These are phyloP conservation scores for Rhizopogon vesiculosus DNA, from an alignment of 768 basidiomycete species.

Conservation along the genomic window DNA sequence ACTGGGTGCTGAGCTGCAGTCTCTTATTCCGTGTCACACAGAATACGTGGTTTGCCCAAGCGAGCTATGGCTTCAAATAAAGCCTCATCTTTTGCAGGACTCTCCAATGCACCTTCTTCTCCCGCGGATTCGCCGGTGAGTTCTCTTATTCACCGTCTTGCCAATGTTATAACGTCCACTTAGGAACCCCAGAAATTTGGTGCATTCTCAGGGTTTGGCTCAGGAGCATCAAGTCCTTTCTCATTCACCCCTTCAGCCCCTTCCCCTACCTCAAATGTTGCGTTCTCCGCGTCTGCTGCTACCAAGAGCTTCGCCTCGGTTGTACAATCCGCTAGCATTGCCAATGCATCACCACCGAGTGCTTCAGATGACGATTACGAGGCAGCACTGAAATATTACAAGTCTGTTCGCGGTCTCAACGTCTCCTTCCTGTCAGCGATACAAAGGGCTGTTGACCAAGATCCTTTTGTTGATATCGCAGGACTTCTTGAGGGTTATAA, in stretches of 20 bases:
- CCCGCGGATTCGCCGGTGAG: conserved; percentile 19
- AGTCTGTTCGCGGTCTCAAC: conserved; percentile 71
- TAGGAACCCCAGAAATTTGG: conserved; percentile 40
- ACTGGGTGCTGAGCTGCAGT: background rate
- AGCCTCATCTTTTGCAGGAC: conserved; percentile 18
- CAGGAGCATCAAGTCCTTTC: conserved; percentile 30
- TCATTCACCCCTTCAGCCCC: conserved; percentile 32
- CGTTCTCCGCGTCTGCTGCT: conserved; percentile 11
- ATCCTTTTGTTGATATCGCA: conserved; percentile 68
- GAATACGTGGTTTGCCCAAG: conserved; percentile 65
- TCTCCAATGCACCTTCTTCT: conserved; percentile 21
- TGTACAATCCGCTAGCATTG: conserved; percentile 15
- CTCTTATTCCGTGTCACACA: conserved; percentile 19
- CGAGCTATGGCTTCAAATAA: conserved; percentile 26
- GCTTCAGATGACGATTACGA: conserved; percentile 23
- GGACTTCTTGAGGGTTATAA: conserved; percentile 55
- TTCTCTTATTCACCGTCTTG: conserved; percentile 13
- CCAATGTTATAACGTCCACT: conserved; percentile 10
- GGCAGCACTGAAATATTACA: conserved; percentile 52
- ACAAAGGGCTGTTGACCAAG: conserved; percentile 53
- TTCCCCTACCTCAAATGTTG: conserved; percentile 7
- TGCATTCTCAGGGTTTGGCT: conserved; percentile 51
- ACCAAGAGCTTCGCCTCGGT: conserved; percentile 4
- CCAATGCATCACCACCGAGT: conserved; percentile 16
- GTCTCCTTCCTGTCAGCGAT: conserved; percentile 57